A percentile compares a stretch with the other conserved stretches of the same genome.
These are phyloP conservation scores for Nicotiana tomentosiformis DNA, from an alignment of 257 asterid species.

Conservation along the genomic window DNA sequence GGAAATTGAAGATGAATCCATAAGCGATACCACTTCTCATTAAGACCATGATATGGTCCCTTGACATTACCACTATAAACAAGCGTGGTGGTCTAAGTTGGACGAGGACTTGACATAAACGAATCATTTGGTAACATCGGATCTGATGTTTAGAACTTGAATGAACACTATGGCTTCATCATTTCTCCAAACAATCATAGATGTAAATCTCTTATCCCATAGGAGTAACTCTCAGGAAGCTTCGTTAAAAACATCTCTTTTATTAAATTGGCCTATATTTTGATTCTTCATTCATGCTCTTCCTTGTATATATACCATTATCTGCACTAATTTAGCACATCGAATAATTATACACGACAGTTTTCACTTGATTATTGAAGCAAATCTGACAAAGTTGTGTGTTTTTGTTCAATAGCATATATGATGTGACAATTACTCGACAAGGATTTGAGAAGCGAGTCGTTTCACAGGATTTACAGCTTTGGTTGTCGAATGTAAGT, in stretches of 20 bases:
- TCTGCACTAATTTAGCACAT: neutral
- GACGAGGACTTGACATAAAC: too few species aligned
- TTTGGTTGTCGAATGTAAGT: conserved; percentile 93
- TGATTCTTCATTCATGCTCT: neutral
- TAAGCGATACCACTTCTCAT: too few species aligned
- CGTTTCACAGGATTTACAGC: conserved; percentile 94
- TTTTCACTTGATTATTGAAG: neutral
- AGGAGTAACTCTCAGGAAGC: neutral
- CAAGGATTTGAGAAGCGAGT: conserved; percentile 97
- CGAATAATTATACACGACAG: neutral
- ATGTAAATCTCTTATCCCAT: too few species aligned
- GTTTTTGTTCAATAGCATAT: conserved; percentile 38
- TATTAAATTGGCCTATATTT: neutral
- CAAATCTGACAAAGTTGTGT: neutral
- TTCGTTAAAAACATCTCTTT: neutral
- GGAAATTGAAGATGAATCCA: neutral
- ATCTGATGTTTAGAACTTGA: too few species aligned
- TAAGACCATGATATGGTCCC: too few species aligned
- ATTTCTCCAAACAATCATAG: too few species aligned
- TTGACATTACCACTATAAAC: too few species aligned
- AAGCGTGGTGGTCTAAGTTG: too few species aligned
- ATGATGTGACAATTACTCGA: conserved; percentile 54
- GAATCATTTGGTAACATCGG: too few species aligned
- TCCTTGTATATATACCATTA: neutral
- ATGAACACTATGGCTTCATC: too few species aligned